Percentiles rank a stretch among this genome's conserved stretches.
Evolutionary conservation across 2,329 filamentous ascomycete species (phyloP).

Genomic region (Beauveria sp.): DNA sequence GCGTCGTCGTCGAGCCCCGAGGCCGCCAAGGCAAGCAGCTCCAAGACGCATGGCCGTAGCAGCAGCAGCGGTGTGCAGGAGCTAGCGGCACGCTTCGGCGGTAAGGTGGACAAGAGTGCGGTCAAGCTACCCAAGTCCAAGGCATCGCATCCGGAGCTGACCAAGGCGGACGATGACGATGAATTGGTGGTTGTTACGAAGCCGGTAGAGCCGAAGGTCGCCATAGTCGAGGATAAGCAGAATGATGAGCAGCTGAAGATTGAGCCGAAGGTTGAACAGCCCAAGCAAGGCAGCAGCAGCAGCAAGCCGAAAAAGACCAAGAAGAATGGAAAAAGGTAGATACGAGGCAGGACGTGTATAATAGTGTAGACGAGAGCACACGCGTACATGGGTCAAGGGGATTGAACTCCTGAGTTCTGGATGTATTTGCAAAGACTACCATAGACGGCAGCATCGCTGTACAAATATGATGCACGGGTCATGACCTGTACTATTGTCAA

Average conservation of each 20-base stretch:
- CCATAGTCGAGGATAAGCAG: neutral
- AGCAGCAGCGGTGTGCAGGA: neutral
- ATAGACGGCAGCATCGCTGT: neutral
- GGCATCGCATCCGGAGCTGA: neutral
- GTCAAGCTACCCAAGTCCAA: neutral
- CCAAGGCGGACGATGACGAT: neutral
- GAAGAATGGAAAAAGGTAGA: constrained; percentile 4
- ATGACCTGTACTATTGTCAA: too few relatives aligned
- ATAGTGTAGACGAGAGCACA: neutral
- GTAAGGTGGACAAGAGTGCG: neutral
- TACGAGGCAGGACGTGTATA: neutral
- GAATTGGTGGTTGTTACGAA: neutral
- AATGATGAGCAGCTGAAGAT: neutral
- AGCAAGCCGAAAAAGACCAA: constrained; percentile 5
- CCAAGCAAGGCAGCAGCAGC: neutral
- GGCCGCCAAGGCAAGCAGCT: neutral
- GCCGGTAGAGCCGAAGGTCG: neutral
- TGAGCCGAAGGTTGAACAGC: neutral
- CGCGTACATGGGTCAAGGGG: neutral
- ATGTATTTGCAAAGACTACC: too few relatives aligned
- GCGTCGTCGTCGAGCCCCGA: neutral
- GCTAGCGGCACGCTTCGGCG: neutral
- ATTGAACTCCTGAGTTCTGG: too few relatives aligned
- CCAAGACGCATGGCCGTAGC: neutral
- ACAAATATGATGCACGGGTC: too few relatives aligned